Evolutionary conservation across 176 grass and related monocot species (phyloP).

Genomic region (Phyllostachys edulis): DNA sequence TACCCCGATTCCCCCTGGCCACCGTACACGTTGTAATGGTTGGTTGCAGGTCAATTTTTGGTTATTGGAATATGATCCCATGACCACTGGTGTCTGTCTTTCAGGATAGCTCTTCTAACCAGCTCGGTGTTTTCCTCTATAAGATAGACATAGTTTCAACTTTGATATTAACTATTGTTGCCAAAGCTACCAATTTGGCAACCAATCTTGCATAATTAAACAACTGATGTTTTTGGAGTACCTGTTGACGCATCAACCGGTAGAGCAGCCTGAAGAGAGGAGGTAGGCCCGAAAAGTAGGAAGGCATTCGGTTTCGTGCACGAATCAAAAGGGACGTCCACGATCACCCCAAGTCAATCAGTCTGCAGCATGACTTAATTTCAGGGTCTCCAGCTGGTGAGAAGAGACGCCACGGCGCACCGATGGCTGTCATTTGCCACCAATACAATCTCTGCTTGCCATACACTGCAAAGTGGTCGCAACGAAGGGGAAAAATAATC

Average conservation of each 20-base stretch:
- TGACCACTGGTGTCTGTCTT: not conserved
- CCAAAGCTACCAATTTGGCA: no score
- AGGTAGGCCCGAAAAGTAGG: not conserved
- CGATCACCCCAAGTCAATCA: not conserved
- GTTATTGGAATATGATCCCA: not conserved
- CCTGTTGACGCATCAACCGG: not conserved
- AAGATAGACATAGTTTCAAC: not conserved
- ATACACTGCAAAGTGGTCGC: not conserved
- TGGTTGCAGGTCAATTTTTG: not conserved
- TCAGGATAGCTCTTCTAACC: not conserved
- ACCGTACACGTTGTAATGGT: not conserved
- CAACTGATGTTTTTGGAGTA: not conserved
- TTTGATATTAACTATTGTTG: not conserved
- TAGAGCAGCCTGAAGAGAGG: not conserved
- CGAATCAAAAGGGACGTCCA: conserved; percentile 5
- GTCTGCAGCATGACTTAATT: conserved; percentile 26
- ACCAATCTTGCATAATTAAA: not conserved
- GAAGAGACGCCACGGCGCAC: not conserved
- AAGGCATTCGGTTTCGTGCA: conserved; percentile 1
- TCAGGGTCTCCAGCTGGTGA: conserved; percentile 9
- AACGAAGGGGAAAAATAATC: not conserved
- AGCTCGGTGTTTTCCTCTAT: not conserved
- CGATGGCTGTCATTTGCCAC: not conserved
- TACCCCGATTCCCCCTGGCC: not conserved
- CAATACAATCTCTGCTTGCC: no score